These are phyloP conservation scores for Fusarium pininemorale DNA, from an alignment of 2,329 filamentous ascomycete species.

Conservation along the genomic window DNA sequence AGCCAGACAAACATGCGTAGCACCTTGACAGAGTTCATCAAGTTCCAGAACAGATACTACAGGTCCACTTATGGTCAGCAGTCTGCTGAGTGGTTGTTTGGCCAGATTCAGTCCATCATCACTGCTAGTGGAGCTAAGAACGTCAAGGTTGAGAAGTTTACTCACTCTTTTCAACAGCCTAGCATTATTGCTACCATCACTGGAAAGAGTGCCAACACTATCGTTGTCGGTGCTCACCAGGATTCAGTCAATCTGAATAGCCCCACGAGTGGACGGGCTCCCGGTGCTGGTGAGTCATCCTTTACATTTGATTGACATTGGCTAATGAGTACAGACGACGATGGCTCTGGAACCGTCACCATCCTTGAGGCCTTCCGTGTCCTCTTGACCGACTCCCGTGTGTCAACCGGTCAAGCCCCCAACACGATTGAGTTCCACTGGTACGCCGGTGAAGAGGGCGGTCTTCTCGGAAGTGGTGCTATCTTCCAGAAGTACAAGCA, in stretches of 20 bases:
- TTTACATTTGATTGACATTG: rapidly evolving
- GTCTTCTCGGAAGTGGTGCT: conserved; percentile 75
- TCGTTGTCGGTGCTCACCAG: conserved; percentile 82
- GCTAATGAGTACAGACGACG: conserved; percentile 31
- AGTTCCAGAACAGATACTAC: conserved; percentile 75
- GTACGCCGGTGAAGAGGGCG: conserved; percentile 85
- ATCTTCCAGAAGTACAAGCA: conserved; percentile 52
- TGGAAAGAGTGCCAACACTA: conserved; percentile 74
- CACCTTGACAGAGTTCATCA: conserved; percentile 57
- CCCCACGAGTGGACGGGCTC: conserved; percentile 26
- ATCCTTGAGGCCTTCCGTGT: conserved; percentile 82
- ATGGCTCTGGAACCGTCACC: conserved; percentile 59
- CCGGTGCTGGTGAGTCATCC: conserved; percentile 30
- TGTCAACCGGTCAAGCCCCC: conserved; percentile 67
- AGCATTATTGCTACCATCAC: conserved; percentile 85
- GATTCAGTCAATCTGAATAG: conserved; percentile 73
- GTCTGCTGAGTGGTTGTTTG: conserved; percentile 78
- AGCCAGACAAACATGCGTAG: conserved; percentile 26
- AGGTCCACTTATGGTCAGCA: conserved; percentile 71
- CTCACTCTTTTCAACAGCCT: conserved; percentile 77
- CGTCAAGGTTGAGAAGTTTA: conserved; percentile 71
- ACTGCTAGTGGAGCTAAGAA: conserved; percentile 66
- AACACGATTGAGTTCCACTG: conserved; percentile 89
- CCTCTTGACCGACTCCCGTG: conserved; percentile 69
- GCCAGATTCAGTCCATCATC: conserved; percentile 71